Evolutionary conservation across 139 green algal species (phyloP), one percentile per base, ranked within the genome.

Genomic region (Micractinium sp.): DNA sequence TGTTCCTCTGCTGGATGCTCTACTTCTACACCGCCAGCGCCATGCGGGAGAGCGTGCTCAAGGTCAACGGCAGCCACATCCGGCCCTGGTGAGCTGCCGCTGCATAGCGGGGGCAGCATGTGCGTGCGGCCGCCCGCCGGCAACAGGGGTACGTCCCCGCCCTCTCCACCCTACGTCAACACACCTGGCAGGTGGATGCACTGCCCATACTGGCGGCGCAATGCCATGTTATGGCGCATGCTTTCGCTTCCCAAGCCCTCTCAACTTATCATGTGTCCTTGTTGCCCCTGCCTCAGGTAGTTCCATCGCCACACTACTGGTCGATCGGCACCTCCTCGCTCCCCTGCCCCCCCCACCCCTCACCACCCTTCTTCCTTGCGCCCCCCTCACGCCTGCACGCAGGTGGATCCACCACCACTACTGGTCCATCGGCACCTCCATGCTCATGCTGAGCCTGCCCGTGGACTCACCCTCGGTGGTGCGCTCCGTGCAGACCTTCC

Each of bases 381-480:
- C 36, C 29, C 80, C 47, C 47, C 5, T 74, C 15, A n/a, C 7
- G 13, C 20, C 56, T 5, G 36, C 66, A 9, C 74, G 47, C 86
- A 93, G 91, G 87, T 98, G 96, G 97, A 98, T 99, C 80, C 92
- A 94, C 61, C 97, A 99, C 94, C 98, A 99, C 95, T 98, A 98
- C 93, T 97, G 95, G 94, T 95, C 94, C 31, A 94, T 96, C 7
- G 89, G 82, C 15, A 95, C 94, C 60, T 94, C 92, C 63, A 88
- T 98, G 78, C 88, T 97, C 14, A 94, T 98, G 90, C 93, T 99
- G 35, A 96, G 95, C 18, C 94, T 99, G 86, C 96, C 97, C 0
- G 94, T 99, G 18, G 96, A 98, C 93, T 97, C 95, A 31, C 93
- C 93, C 12, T 90, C 90, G 7, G 90, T 93, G 33, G 82, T 88